Evolutionary conservation across 768 basidiomycete species (phyloP).

Genomic region (Mycena galopus): DNA sequence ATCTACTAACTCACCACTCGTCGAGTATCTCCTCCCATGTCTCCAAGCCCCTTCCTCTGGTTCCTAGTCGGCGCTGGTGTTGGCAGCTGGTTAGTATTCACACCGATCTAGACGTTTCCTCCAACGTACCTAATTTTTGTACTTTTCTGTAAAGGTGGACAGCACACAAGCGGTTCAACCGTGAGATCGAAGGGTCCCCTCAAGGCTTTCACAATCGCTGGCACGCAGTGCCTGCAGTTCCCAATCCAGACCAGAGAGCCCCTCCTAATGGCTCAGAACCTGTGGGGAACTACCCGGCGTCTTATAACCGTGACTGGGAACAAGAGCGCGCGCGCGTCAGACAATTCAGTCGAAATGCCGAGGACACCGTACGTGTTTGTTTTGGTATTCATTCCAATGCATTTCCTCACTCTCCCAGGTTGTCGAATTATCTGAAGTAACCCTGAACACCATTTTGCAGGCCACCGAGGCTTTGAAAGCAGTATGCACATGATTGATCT

Average conservation of each 20-base stretch:
- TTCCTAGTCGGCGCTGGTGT: not conserved
- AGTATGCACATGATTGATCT: not conserved
- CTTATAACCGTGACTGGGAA: conserved; percentile 33
- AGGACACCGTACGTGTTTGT: conserved; percentile 20
- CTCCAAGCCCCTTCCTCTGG: not conserved
- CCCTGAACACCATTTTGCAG: conserved; percentile 32
- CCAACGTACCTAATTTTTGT: not conserved
- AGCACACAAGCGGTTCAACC: conserved; percentile 9
- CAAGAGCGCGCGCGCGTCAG: conserved; percentile 44
- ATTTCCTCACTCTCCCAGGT: conserved; percentile 13
- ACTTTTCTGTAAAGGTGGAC: conserved; percentile 24
- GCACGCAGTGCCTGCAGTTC: not conserved
- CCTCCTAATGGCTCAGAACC: not conserved
- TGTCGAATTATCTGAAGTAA: conserved; percentile 32
- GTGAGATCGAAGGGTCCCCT: too few species aligned
- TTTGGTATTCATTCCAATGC: not conserved
- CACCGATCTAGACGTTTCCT: not conserved
- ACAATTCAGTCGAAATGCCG: conserved; percentile 27
- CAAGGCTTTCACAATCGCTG: conserved; percentile 19
- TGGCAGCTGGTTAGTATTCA: not conserved
- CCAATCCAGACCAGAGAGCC: not conserved
- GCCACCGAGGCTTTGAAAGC: conserved; percentile 36
- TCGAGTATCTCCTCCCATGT: not conserved
- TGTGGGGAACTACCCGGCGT: not conserved
- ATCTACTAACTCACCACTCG: not conserved